A percentile compares a stretch with the other conserved stretches of the same genome.
Conservation (phyloP, 2,329 filamentous ascomycete species). For the Ascochyta rabiei region DNA sequence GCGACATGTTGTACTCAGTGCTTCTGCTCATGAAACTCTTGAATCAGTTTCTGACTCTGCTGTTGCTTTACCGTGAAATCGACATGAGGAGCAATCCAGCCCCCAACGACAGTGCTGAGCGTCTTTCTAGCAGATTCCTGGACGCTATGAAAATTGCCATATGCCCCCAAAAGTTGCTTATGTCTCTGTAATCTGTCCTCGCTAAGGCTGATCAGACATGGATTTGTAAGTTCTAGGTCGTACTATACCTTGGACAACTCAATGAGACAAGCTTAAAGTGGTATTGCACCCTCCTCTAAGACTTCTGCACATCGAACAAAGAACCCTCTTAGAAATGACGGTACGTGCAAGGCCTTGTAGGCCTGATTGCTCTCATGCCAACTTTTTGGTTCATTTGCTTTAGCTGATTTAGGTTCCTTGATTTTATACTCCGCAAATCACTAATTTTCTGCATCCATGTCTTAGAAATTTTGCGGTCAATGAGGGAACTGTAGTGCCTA, state of each 20-base stretch:
- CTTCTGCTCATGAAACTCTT: conserved; percentile 22
- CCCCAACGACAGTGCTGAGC: conserved; percentile 45
- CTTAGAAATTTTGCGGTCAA: conserved; percentile 16
- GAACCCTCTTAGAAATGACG: conserved; percentile 39
- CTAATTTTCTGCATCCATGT: conserved; percentile 17
- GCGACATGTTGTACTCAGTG: conserved; percentile 19
- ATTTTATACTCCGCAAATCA: conserved; percentile 9
- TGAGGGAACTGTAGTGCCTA: conserved; percentile 12
- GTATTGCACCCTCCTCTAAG: conserved; percentile 40
- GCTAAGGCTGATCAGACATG: conserved; percentile 38
- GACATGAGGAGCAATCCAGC: conserved; percentile 43
- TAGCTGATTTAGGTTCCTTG: conserved; percentile 24
- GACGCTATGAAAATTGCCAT: conserved; percentile 35
- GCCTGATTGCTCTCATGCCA: conserved; percentile 29
- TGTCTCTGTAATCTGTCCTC: conserved; percentile 36
- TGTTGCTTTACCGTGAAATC: conserved; percentile 28
- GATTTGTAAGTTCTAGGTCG: conserved; percentile 25
- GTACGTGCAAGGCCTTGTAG: conserved; percentile 33
- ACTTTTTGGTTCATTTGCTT: conserved; percentile 40
- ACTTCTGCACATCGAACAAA: conserved; percentile 36
- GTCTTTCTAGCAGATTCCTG: conserved; percentile 35
- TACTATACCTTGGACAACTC: conserved; percentile 38
- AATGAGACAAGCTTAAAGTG: conserved; percentile 45
- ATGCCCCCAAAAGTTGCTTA: conserved; percentile 39
- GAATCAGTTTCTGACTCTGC: conserved; percentile 34